A percentile compares a stretch with the other conserved stretches of the same genome.
Evolutionary conservation across 495 filamentous ascomycete genomes (phyloP).

Genomic region (Filosporella fistucella): DNA sequence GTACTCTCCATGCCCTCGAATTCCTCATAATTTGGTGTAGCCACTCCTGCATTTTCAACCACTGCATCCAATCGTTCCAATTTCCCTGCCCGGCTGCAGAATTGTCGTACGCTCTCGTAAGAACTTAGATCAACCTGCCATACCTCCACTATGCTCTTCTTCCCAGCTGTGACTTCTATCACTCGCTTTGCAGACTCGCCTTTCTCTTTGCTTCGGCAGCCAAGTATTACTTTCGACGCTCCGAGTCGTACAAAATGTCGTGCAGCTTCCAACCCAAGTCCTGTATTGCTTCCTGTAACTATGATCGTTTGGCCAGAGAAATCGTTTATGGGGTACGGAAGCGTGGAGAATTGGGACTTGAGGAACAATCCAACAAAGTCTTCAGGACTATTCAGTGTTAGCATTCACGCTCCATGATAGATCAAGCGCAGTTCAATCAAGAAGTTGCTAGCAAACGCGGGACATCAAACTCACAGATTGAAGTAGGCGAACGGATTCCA

Average conservation of each 20-base stretch:
- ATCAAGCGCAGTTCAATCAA: neutral
- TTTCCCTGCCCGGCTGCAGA: conserved; percentile 24
- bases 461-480: conserved; percentile 3
- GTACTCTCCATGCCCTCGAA: conserved; percentile 25
- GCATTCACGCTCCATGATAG: neutral
- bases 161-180: conserved; percentile 31
- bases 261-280: conserved; percentile 49
- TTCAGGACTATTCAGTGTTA: conserved; percentile 1
- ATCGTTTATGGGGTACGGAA: conserved; percentile 11
- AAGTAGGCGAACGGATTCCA: conserved; percentile 13
- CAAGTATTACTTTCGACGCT: conserved; percentile 35
- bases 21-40: conserved; percentile 13
- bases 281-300: conserved; percentile 48
- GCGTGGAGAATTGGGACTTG: conserved; percentile 18
- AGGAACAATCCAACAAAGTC: conserved; percentile 13
- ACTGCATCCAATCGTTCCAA: conserved; percentile 35
- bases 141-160: conserved; percentile 24
- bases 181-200: conserved; percentile 24
- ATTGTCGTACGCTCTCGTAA: conserved; percentile 34
- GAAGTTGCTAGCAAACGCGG: neutral
- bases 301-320: conserved; percentile 40
- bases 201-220: conserved; percentile 28
- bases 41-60: conserved; percentile 37
- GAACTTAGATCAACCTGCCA: conserved; percentile 36
- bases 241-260: conserved; percentile 25